Evolutionary conservation across 2,329 filamentous ascomycete species (phyloP), one percentile per base, ranked within the genome.

Genomic region (Cladosporium sp.): DNA sequence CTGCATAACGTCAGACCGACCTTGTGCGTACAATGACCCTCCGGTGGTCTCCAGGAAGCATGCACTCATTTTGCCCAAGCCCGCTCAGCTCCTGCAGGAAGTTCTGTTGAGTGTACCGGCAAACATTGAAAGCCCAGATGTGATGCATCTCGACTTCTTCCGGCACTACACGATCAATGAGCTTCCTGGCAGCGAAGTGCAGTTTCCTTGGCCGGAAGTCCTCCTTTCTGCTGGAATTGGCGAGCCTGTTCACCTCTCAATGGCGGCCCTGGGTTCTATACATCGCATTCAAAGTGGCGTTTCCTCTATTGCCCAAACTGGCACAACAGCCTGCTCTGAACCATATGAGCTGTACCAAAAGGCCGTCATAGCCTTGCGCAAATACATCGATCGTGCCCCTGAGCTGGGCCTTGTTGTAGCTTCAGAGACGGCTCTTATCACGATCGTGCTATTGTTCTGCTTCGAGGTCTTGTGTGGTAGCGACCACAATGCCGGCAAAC

Each of bases 361-460:
- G 11, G 30, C 52, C 30, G 40, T 55, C 17, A 40, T 55, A 14
- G 52, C 28, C 5, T 14, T 55, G 14, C 52, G 52, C 17, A 36
- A 25, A 5, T 55, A 45, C 52, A 55, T 55, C 19, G 52, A 55
- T 12, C 28, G 39, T 25, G n/a, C 52, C 1, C 52, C 52, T 12
- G 39, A 55, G 30, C 11, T 45, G 9, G 40, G 40, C 17, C 17
- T 45, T 12, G 28, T 12, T 7, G 28, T 37, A 11, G 40, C 52
- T 12, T 39, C 43, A 9, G 61, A 59, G 20, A 50, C 57, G 11
- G 58, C 60, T 5, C 40, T 63, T 12, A 25, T 54, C n/a, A 43
- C 56, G 20, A 61, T 51, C 30, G 37, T 63, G 40, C 47, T 63
- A 5, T 51, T 63, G 17, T 63, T 63, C 47, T 60, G 52, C 37